These are phyloP conservation scores for Anthracocystis panici-leucophaei DNA, from an alignment of 1,284 basidiomycete genomes.

Conservation along the genomic window DNA sequence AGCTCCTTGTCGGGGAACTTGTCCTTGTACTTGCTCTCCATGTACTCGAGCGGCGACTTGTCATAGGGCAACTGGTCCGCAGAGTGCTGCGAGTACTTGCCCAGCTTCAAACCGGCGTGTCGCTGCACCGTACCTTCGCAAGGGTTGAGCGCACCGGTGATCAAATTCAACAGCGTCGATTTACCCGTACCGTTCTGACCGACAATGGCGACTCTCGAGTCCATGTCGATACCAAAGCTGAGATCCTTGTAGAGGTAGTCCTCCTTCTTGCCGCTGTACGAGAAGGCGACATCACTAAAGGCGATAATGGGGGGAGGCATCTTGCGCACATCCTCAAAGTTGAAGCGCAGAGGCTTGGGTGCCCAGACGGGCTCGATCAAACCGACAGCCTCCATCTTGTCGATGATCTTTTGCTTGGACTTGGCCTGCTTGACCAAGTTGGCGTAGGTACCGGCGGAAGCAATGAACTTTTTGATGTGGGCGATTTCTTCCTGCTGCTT, in stretches of 20 bases:
- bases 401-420: constrained; percentile 96
- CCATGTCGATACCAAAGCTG: constrained; percentile 88
- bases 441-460: constrained; percentile 97
- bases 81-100: constrained; percentile 91
- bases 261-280: constrained; percentile 85
- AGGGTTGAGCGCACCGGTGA: constrained; percentile 86
- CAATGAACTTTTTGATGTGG: constrained; percentile 97
- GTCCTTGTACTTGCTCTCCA: constrained; percentile 74
- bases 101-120: constrained; percentile 91
- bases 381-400: constrained; percentile 99
- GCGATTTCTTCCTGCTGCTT: constrained; percentile 99
- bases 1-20: constrained; percentile 96
- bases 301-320: constrained; percentile 97
- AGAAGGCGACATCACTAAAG: constrained; percentile 93
- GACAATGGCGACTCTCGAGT: constrained; percentile 94
- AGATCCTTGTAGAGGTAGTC: constrained; percentile 90
- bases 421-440: constrained; percentile 99
- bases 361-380: constrained; percentile 88
- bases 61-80: constrained; percentile 98
- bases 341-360: constrained; percentile 83
- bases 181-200: constrained; percentile 98
- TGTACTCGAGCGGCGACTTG: constrained; percentile 91
- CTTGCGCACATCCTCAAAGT: constrained; percentile 94
- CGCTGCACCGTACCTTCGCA: constrained; percentile 86
- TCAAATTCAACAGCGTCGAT: constrained; percentile 94